Base-by-base conservation (phyloP, 257 asterid species). In the Nicotiana tabacum region DNA sequence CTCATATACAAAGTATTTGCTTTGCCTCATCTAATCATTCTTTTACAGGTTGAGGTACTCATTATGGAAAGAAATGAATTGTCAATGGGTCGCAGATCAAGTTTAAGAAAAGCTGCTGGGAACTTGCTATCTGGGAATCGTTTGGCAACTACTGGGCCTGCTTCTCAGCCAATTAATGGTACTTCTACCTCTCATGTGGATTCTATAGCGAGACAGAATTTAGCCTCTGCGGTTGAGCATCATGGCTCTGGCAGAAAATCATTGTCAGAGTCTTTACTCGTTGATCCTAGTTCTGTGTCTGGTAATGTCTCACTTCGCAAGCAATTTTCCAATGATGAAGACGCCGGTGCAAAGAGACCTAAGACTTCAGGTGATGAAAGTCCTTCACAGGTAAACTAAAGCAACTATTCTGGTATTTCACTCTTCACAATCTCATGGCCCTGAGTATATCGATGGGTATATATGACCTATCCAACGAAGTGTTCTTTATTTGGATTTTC, bases 241-340 rank as follows among this genome's bases (percentile, higher is more conserved):
- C 95, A 92, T 85, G 98, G 97, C 83, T 94, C 99, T 84, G 99
- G 98, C 87, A 83, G 99, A 89, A 96, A 89, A 87, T 96, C 99
- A 16, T 87, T 96, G 83, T 96, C 98, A 21, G 98, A 96, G 79
- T 93, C 98, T 80, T 91, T 94, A 83, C 92, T 88, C 79, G 88
- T 77, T 55, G 96, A 96, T 82, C 90, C 93, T 9, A 88, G 90
- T 88, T 83, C 93, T 77, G 87, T 89, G 66, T 78, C 96, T 76
- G 97, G 96, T 43, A 93, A 93, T 86, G 92, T 91, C 81, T 93
- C 98, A 39, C 98, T 94, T 55, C 93, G 97, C 78, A 96, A 92
- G 88, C 97, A 94, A 81, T 91, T 94, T 70, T 92, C 91, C 62
- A 90, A 89, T 21, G 98, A 92, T 82, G 93, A 91, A 88, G 97